Evolutionary conservation across 768 basidiomycete genomes (phyloP).

Genomic region (Rhizopogon vesiculosus): DNA sequence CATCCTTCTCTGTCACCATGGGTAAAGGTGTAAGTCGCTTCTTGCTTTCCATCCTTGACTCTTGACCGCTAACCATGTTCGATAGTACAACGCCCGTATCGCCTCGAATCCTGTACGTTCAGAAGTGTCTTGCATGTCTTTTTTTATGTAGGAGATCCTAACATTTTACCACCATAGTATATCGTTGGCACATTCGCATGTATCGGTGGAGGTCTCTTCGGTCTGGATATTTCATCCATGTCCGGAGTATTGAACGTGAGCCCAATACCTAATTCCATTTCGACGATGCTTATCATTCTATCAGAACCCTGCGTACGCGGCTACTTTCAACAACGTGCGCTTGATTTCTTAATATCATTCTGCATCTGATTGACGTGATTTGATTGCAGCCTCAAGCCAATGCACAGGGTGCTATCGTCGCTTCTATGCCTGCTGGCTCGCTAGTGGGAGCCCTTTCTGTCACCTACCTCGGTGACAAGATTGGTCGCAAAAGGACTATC

Average conservation of each 20-base stretch:
- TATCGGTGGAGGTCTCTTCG: conserved; percentile 76
- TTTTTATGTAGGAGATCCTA: neutral
- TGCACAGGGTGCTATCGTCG: conserved; percentile 71
- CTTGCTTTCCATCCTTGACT: neutral
- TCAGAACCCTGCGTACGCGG: conserved; percentile 23
- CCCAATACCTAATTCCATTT: neutral
- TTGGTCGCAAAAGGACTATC: conserved; percentile 65
- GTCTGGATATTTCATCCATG: conserved; percentile 82
- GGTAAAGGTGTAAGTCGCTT: conserved; percentile 16
- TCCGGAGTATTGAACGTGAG: conserved; percentile 63
- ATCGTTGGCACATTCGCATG: conserved; percentile 78
- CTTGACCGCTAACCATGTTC: conserved; percentile 1
- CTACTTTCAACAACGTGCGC: conserved; percentile 21
- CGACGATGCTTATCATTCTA: neutral
- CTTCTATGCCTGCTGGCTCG: conserved; percentile 71
- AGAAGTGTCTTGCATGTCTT: neutral
- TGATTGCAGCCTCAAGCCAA: conserved; percentile 38
- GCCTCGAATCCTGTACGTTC: conserved; percentile 51
- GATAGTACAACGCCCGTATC: conserved; percentile 50
- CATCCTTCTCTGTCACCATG: conserved; percentile 12
- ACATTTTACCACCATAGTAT: conserved; percentile 40
- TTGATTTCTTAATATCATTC: neutral
- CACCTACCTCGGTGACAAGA: conserved; percentile 54
- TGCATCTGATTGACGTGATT: conserved; percentile 1
- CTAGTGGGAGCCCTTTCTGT: conserved; percentile 63